A percentile compares a stretch with the other conserved stretches of the same genome.
These are phyloP conservation scores for Nyssa sinensis DNA, from an alignment of 148 eudicot genomes.

Conservation along the genomic window DNA sequence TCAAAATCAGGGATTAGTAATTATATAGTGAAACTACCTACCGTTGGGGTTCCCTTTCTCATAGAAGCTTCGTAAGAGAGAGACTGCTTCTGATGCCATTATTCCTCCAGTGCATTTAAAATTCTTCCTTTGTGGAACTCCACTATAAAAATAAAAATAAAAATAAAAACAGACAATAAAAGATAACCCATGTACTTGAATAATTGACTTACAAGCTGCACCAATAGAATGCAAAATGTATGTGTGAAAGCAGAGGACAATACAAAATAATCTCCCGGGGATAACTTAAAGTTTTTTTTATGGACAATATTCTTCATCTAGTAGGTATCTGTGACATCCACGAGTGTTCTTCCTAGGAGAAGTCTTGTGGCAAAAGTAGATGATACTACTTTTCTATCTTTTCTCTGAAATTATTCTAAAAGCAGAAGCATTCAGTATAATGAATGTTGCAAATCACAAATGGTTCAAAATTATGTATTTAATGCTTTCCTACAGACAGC, in stretches of 20 bases:
- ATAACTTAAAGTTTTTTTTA: background rate
- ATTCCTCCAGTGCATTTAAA: conserved; percentile 78
- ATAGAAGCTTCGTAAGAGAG: conserved; percentile 66
- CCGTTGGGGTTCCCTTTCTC: conserved; percentile 92
- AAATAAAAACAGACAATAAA: background rate
- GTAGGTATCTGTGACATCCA: no score
- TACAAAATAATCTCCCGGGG: no score
- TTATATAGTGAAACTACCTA: conserved; percentile 11
- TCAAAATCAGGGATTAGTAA: background rate
- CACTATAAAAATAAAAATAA: conserved; percentile 21
- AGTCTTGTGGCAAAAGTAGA: no score
- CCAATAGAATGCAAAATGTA: background rate
- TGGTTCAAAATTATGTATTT: no score
- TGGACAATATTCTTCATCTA: no score
- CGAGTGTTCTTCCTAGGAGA: no score
- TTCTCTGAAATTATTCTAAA: no score
- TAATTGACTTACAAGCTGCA: background rate
- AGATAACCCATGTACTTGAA: background rate
- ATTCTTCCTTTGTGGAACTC: conserved; percentile 20
- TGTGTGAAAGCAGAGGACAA: background rate
- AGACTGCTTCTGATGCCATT: conserved; percentile 77
- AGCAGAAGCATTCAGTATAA: no score
- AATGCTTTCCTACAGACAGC: no score
- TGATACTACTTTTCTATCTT: no score
- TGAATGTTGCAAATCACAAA: no score